These are phyloP conservation scores for Alternaria tenuissima DNA, from an alignment of 2,329 filamentous ascomycete species.

Conservation along the genomic window DNA sequence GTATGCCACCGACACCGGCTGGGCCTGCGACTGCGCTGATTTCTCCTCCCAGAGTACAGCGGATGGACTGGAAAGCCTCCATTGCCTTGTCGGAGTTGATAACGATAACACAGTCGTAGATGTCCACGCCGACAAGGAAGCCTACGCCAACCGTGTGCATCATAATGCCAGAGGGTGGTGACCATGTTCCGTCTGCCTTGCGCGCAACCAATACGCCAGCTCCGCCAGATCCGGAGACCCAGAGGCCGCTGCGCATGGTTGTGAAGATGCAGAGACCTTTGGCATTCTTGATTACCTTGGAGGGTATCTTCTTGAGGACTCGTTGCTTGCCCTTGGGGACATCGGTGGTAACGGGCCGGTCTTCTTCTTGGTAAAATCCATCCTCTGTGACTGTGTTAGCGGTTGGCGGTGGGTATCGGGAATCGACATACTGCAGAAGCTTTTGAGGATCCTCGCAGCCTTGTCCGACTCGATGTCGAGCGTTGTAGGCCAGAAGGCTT, in stretches of 20 bases:
- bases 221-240: slow-evolving; percentile 89
- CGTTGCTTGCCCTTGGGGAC: slow-evolving; percentile 69
- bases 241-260: slow-evolving; percentile 91
- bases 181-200: slow-evolving; percentile 88
- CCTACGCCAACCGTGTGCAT: slow-evolving; percentile 88
- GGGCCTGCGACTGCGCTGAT: slow-evolving; percentile 80
- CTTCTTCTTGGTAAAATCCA: slow-evolving; percentile 71
- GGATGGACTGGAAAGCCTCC: slow-evolving; percentile 81
- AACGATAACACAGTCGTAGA: slow-evolving; percentile 94
- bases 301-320: slow-evolving; percentile 83
- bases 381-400: slow-evolving; percentile 59
- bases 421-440: slow-evolving; percentile 80
- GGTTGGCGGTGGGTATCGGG: neutral
- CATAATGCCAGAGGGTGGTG: slow-evolving; percentile 87
- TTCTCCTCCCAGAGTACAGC: slow-evolving; percentile 83
- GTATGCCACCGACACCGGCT: slow-evolving; percentile 75
- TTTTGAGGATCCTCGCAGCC: slow-evolving; percentile 85
- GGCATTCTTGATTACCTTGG: slow-evolving; percentile 83
- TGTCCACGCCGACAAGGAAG: slow-evolving; percentile 90
- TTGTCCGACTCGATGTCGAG: slow-evolving; percentile 92
- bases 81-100: slow-evolving; percentile 88
- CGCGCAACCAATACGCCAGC: slow-evolving; percentile 86
- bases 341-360: slow-evolving; percentile 53
- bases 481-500: slow-evolving; percentile 85
- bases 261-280: slow-evolving; percentile 94